phyloP scores from a whole-genome alignment of 1,139 yeast genomes.

The Ashbya aceris region DNA sequence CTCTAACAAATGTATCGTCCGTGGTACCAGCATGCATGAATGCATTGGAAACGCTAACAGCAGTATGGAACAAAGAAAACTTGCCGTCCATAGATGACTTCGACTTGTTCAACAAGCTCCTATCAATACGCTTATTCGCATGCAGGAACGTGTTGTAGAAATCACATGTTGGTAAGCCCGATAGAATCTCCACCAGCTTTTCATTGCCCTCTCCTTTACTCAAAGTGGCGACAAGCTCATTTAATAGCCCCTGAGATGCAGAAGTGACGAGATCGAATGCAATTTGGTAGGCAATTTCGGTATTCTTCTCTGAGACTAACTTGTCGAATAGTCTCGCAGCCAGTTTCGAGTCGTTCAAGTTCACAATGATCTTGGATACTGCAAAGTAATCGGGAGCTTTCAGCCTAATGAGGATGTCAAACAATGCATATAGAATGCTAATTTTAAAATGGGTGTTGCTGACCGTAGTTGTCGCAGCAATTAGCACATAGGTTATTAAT shows the following conservation, averaged over 20 bases:
- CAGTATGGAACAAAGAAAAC: conserved; percentile 89
- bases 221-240: conserved; percentile 44
- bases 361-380: conserved; percentile 78
- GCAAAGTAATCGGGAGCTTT: conserved; percentile 69
- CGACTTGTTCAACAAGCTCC: conserved; percentile 70
- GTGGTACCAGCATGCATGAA: conserved; percentile 96
- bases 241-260: conserved; percentile 86
- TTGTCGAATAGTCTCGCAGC: conserved; percentile 62
- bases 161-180: conserved; percentile 94
- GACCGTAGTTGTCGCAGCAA: conserved; percentile 61
- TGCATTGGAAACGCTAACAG: conserved; percentile 90
- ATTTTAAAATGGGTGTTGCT: conserved; percentile 58
- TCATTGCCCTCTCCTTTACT: conserved; percentile 37
- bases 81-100: conserved; percentile 82
- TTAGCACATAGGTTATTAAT: conserved; percentile 65
- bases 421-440: conserved; percentile 53
- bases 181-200: conserved; percentile 58
- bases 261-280: conserved; percentile 91
- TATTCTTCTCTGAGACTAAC: conserved; percentile 34
- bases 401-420: conserved; percentile 48
- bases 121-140: conserved; percentile 82
- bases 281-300: conserved; percentile 70
- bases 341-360: conserved; percentile 64
- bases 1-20: conserved; percentile 84
- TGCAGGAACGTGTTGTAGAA: conserved; percentile 79